Conservation (phyloP, 352 stramenopile genomes). For the Globisporangium acanthophoron region DNA sequence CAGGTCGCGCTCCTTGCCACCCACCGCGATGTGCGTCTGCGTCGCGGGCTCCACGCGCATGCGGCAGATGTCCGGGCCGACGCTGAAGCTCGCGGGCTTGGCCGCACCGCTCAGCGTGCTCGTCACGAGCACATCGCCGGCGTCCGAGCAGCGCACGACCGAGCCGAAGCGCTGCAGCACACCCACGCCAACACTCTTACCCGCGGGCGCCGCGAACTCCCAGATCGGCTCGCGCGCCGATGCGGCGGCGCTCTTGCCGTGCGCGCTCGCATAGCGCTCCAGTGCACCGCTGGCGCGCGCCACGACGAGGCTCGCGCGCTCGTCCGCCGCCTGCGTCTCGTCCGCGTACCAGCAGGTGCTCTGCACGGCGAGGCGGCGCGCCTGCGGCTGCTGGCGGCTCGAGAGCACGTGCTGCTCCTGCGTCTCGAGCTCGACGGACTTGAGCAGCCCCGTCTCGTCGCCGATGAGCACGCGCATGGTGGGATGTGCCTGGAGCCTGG, state of each 20-base stretch:
- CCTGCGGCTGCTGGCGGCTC: conserved; percentile 37
- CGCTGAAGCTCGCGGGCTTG: conserved; percentile 48
- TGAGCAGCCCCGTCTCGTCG: conserved; percentile 80
- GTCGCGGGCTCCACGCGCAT: conserved; percentile 44
- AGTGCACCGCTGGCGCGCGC: conserved; percentile 54
- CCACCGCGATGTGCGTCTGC: conserved; percentile 62
- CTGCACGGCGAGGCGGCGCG: conserved; percentile 42
- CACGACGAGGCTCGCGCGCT: conserved; percentile 48
- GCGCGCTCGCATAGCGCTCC: conserved; percentile 49
- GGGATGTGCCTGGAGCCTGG: no score
- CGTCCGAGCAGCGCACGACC: conserved; percentile 58
- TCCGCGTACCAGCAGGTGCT: conserved; percentile 57
- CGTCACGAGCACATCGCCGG: conserved; percentile 47
- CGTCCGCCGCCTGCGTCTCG: conserved; percentile 27
- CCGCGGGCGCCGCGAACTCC: conserved; percentile 24
- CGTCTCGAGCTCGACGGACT: conserved; percentile 74
- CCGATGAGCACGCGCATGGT: conserved; percentile 72
- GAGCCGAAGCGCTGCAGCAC: conserved; percentile 56
- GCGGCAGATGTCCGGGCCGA: conserved; percentile 37
- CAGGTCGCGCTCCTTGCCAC: conserved; percentile 80
- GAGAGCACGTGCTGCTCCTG: conserved; percentile 57
- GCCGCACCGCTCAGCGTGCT: conserved; percentile 33
- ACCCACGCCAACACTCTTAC: conserved; percentile 42
- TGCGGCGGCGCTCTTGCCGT: conserved; percentile 29
- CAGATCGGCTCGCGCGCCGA: conserved; percentile 34